A percentile compares a stretch with the other conserved stretches of the same genome.
These are phyloP conservation scores for Xylaria sp. DNA, from an alignment of 2,329 filamentous ascomycete species.

Conservation along the genomic window DNA sequence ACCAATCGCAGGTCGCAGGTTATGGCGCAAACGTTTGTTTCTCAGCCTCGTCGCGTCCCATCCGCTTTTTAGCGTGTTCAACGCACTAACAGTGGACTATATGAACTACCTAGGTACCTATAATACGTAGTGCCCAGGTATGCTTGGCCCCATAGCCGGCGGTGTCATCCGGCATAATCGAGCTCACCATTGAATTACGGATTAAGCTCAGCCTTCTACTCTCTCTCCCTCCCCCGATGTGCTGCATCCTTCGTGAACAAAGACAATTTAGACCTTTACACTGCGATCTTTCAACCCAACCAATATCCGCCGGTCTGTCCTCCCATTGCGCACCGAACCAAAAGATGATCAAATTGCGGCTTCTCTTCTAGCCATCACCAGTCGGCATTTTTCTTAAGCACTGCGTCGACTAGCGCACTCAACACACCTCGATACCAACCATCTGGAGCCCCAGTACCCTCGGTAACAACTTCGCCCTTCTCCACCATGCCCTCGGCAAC, in stretches of 20 bases:
- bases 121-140: too few species aligned
- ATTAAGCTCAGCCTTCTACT: conserved; percentile 11
- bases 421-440: background rate
- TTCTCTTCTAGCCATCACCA: conserved; percentile 8
- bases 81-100: background rate
- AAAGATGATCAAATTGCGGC: conserved; percentile 12
- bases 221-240: background rate
- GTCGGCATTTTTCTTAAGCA: conserved; percentile 4
- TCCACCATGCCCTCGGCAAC: conserved; percentile 52
- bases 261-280: background rate
- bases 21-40: conserved; percentile 23
- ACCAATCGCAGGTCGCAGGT: conserved; percentile 1
- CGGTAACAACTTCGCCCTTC: background rate
- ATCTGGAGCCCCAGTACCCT: background rate
- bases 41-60: conserved; percentile 34
- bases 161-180: conserved; percentile 2
- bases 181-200: background rate
- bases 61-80: background rate
- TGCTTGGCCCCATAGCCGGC: too few species aligned
- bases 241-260: background rate
- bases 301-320: background rate
- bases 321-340: background rate
- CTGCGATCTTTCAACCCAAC: background rate
- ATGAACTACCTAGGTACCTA: background rate
- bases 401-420: background rate